Base-by-base conservation (phyloP, 148 eudicot species). In the Fagopyrum homotropicum region DNA sequence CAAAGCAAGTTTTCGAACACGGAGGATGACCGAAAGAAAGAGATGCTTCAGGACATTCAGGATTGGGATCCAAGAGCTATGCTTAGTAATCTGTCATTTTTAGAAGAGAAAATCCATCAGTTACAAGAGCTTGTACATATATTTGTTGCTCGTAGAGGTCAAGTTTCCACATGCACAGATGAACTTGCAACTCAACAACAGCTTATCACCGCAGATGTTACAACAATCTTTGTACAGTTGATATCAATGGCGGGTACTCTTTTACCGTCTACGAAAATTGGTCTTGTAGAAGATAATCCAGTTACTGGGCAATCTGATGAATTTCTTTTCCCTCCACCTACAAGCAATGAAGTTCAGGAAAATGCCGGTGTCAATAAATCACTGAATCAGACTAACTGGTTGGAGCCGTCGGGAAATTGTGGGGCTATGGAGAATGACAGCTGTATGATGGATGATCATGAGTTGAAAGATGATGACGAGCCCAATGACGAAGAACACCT, bases 21-120 rank as follows among this genome's bases (percentile, higher is more conserved):
- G 16, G 77, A 74, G 50, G 82, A 79, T 69, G 57, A n/a, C 78
- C 81, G 56, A 69, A 81, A 54, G 78, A 69, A 49, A 70, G 79
- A 77, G 22, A 54, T 50, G 10, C 75, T 49, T 7, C 84, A 76
- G 50, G 63, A 72, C 9, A 69, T 14, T 11, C 82, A 66, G 45
- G 85, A 83, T 73, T 88, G 88, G 85, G 89, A 88, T 76, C 86
- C 92, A 43, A 78, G 51, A 40, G 79, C 79, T 4, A 83, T 82
- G 84, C 82, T 88, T 11, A 81, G 45, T 80, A 86, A 81, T 75
- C 88, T 88, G 72, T 81, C 92, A 0, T 77, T 88, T 73, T 70
- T 88, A 17, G 92, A 88, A 76, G 77, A 86, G 59, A 86, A 88
- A 81, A 83, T 88, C 55, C 92, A 88, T 51, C 89, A 88, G 77